Base-by-base conservation (phyloP, 2,329 filamentous ascomycete species). In the Aspergillus sclerotialis region DNA sequence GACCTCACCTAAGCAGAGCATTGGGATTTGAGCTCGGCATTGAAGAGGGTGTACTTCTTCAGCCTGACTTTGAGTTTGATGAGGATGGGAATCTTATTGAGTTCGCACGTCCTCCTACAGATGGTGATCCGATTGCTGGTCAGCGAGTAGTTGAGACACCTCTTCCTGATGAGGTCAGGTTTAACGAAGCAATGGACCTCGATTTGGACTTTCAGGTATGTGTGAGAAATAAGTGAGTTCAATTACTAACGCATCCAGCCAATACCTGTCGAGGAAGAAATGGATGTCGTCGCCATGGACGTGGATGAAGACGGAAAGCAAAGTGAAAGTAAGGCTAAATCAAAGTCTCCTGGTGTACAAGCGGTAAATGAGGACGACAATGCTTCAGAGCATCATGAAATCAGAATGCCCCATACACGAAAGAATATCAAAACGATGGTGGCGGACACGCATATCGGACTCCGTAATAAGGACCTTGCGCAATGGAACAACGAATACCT, bases 61-160 rank as follows among this genome's bases (percentile, higher is more conserved):
- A 77, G n/a, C 64, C 69, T 14, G 71, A 72, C 33, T 78, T 83
- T 45, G 70, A 68, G 24, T 73, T 82, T 43, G 78, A 80, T 43
- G 75, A 69, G 10, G 69, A 82, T 39, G 78, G 78, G 6, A 73
- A 75, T 42, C 58, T 82, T 4, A 52, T 74, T 18, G 73, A 77
- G 32, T 51, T 73, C 28, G 32, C 23, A 7, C 28, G 41, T 10
- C 30, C 32, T 10, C 30, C 36, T 12, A 37, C 18, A 27, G 42
- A 30, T 23, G 5, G 19, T 17, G 31, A 36, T 14, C 39, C 36
- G 24, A 52, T 18, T 36, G 31, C 24, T 21, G 30, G 35, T 39
- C 43, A 43, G 19, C 32, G 46, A 7, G 45, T 44, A 19, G 56
- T 49, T 43, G 61, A 62, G 33, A 52, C 55, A 28, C 60, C 48